A percentile compares a stretch with the other conserved stretches of the same genome.
Evolutionary conservation across 2,329 filamentous ascomycete species (phyloP).

Genomic region (Chrysoporthe puriensis): DNA sequence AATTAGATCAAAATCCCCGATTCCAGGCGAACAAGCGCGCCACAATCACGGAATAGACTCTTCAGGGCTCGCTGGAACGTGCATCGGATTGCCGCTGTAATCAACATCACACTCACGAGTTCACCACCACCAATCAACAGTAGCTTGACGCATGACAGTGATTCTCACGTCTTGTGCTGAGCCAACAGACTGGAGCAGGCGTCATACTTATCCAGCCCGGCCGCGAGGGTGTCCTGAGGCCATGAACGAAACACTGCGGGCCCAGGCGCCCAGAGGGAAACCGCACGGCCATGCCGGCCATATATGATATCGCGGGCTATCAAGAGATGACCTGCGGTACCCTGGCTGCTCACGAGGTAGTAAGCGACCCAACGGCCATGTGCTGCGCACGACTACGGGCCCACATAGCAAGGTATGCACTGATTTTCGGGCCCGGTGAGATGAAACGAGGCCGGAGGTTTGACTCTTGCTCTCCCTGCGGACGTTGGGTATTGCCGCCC

Average conservation of each 20-base stretch:
- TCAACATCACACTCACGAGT: neutral
- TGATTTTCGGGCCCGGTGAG: conserved; percentile 2
- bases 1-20: too few relatives aligned
- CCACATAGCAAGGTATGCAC: conserved; percentile 1
- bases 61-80: neutral
- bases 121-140: neutral
- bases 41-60: neutral
- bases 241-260: conserved; percentile 4
- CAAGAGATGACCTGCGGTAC: neutral
- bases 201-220: neutral
- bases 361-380: conserved; percentile 1
- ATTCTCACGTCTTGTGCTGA: neutral
- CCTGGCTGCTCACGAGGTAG: neutral
- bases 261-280: neutral
- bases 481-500: neutral
- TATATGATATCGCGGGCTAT: neutral
- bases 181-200: neutral
- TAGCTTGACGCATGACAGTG: neutral
- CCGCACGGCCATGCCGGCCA: conserved; percentile 1
- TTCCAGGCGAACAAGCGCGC: too few relatives aligned
- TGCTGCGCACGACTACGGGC: neutral
- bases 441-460: conserved; percentile 17
- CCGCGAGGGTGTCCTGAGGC: neutral
- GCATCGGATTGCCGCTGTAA: neutral
- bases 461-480: neutral